Base-by-base conservation (phyloP, 768 basidiomycete genomes). In the Pulveroboletus sp. region DNA sequence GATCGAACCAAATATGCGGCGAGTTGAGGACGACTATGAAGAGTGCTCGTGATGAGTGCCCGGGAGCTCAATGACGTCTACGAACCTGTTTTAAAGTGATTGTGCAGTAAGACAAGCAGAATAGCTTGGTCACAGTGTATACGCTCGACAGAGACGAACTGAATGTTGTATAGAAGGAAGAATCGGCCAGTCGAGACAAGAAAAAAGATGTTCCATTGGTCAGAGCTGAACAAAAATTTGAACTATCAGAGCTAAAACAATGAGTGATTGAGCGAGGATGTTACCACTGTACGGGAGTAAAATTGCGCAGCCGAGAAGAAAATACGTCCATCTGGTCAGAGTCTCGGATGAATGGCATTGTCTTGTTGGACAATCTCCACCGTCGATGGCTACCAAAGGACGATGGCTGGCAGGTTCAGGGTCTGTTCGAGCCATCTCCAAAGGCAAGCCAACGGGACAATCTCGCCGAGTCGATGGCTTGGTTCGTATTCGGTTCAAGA, bases 261-360 rank as follows among this genome's bases (percentile, higher is more conserved):
- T 14, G n/a, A n/a, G n/a, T 35, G n/a, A n/a, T 35, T 17, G 16
- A 7, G 16, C 14, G 34, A n/a, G n/a, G 3, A 7, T 61, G 78
- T 57, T 62, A 90, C 91, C 90, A 64, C 91, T 93, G 90, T 90
- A 94, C 21, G 88, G 84, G 19, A 94, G 67, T 5, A 94, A 75
- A 4, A 87, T 77, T 16, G 87, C 85, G 50, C 84, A 83, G 4
- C 91, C 90, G 10, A 92, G 67, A n/a, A 85, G 64, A 53, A 87
- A 87, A 57, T 81, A 75, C 43, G 82, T 76, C 80, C 81, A 82
- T 43, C 69, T 64, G 59, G 83, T 75, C 39, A 72, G 71, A 38
- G 66, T 35, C 55, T 81, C 76, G 24, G 32, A 34, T 19, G 58
- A 34, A 13, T n/a, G n/a, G n/a, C n/a, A n/a, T n/a, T n/a, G n/a